phyloP scores from a whole-genome alignment of 371 early-diverging fungal genomes.

The Mortierella sp. region DNA sequence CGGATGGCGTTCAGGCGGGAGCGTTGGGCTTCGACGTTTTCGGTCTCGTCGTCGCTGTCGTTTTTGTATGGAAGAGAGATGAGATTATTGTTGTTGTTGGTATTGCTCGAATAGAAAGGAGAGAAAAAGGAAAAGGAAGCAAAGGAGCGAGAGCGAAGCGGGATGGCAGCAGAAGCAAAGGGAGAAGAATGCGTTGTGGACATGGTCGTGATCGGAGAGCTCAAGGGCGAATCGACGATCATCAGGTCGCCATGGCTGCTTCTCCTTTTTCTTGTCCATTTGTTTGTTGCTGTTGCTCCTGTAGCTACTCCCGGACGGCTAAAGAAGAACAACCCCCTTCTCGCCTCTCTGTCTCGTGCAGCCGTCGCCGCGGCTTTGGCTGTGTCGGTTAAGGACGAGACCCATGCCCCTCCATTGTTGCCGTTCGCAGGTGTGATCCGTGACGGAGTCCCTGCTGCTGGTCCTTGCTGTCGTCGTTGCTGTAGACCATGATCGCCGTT shows the following conservation, averaged over 20 bases:
- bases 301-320: background rate
- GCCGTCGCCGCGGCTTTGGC: background rate
- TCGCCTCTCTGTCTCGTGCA: background rate
- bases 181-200: background rate
- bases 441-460: background rate
- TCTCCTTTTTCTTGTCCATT: constrained; percentile 8
- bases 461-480: background rate
- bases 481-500: background rate
- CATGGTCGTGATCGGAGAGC: background rate
- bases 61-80: background rate
- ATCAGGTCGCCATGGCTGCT: constrained; percentile 9
- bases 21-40: constrained; percentile 1
- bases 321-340: constrained; percentile 8
- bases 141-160: background rate
- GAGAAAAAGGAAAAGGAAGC: background rate
- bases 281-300: background rate
- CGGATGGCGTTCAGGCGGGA: background rate
- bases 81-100: background rate
- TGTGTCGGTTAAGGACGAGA: background rate
- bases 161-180: background rate
- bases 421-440: background rate
- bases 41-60: background rate
- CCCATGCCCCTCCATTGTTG: background rate
- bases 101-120: background rate
- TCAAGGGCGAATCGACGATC: constrained; percentile 6